Evolutionary conservation across 129 eudicot genomes (phyloP).

Genomic region (Sambucus nigra): DNA sequence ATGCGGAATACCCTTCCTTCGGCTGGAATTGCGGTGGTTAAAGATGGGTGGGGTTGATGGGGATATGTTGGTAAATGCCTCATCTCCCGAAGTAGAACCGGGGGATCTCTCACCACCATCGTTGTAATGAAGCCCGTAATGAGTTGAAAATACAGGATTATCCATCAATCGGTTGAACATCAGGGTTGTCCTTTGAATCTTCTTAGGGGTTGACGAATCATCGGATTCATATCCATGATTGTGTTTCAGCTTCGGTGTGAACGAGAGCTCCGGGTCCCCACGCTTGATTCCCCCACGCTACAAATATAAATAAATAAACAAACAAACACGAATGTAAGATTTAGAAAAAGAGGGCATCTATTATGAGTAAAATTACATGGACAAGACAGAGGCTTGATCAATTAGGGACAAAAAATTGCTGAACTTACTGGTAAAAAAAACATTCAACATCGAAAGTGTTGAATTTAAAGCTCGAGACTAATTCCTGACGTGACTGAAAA

Average conservation of each 20-base stretch:
- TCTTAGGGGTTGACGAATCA: slow-evolving; percentile 46
- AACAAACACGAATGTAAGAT: background rate
- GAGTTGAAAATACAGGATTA: slow-evolving; percentile 15
- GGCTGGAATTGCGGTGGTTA: slow-evolving; percentile 51
- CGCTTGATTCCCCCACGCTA: slow-evolving; percentile 65
- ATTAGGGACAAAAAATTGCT: background rate
- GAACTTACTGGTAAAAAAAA: too few relatives aligned
- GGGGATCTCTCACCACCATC: slow-evolving; percentile 20
- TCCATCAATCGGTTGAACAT: slow-evolving; percentile 24
- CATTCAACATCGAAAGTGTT: too few relatives aligned
- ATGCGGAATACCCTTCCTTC: slow-evolving; percentile 80
- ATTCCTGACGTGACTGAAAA: too few relatives aligned
- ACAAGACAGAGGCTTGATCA: background rate
- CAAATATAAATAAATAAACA: background rate
- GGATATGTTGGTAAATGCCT: slow-evolving; percentile 28
- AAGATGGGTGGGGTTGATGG: slow-evolving; percentile 63
- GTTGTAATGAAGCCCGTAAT: slow-evolving; percentile 7
- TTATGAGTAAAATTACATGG: background rate
- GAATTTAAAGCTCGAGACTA: too few relatives aligned
- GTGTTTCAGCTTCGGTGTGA: slow-evolving; percentile 34
- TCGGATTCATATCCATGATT: slow-evolving; percentile 38
- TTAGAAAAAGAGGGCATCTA: background rate
- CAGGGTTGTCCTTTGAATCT: slow-evolving; percentile 33
- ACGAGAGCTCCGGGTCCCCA: slow-evolving; percentile 55
- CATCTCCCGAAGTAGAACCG: slow-evolving; percentile 43